Evolutionary conservation across 805 yeast species (phyloP).

Genomic region (Starmerella kuoi): DNA sequence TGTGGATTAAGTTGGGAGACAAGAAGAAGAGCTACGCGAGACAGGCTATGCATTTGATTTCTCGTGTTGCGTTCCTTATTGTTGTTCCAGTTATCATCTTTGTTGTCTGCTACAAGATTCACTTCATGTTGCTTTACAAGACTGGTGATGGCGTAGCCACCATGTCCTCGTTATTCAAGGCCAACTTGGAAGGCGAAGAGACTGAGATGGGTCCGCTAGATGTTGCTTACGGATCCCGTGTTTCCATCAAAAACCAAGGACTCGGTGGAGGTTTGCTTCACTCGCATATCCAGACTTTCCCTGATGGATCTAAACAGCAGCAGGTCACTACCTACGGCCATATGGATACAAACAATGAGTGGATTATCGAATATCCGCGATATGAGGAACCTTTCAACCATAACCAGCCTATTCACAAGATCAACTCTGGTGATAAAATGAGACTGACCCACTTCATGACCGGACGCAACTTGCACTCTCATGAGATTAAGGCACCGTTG

Average conservation of each 20-base stretch:
- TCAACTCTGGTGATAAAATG: conserved; percentile 58
- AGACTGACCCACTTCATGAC: conserved; percentile 76
- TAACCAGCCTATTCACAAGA: conserved; percentile 32
- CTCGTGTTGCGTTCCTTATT: conserved; percentile 60
- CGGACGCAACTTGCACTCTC: conserved; percentile 68
- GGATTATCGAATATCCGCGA: conserved; percentile 54
- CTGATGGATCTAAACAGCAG: conserved; percentile 90
- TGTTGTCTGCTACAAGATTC: conserved; percentile 82
- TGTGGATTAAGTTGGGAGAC: conserved; percentile 73
- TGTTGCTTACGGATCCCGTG: conserved; percentile 60
- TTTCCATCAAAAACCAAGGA: conserved; percentile 70
- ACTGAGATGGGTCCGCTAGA: conserved; percentile 57
- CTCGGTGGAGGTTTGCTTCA: conserved; percentile 67
- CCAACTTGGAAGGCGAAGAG: conserved; percentile 73
- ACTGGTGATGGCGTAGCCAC: conserved; percentile 95
- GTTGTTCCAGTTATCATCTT: conserved; percentile 72
- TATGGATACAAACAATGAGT: conserved; percentile 52
- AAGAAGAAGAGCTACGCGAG: conserved; percentile 50
- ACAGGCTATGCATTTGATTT: conserved; percentile 56
- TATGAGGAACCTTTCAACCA: conserved; percentile 28
- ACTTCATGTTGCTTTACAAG: conserved; percentile 63
- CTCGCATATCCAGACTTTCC: conserved; percentile 66
- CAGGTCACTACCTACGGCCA: conserved; percentile 68
- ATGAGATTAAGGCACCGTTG: conserved; percentile 92
- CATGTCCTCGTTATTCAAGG: conserved; percentile 94